Conservation (phyloP, 2,329 filamentous ascomycete genomes). For the Aspergillus unguis region DNA sequence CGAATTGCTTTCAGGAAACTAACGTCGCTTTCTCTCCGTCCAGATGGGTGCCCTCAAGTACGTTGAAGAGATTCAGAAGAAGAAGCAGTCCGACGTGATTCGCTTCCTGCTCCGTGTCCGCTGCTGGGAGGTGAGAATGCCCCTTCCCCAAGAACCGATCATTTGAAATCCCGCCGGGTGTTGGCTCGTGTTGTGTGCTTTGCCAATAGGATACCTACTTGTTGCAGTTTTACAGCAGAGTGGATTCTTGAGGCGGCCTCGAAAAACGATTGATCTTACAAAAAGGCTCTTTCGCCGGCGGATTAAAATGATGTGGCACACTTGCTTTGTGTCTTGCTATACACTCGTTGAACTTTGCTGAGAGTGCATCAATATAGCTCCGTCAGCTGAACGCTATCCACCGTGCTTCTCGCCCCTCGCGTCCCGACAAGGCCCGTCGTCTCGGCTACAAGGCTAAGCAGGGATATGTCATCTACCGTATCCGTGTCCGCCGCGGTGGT, state of each 20-base stretch:
- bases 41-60: constrained; percentile 99
- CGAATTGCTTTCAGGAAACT: constrained; percentile 4
- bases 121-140: constrained; percentile 86
- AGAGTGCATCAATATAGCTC: constrained; percentile 99
- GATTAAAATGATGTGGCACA: constrained; percentile 52
- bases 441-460: constrained; percentile 99
- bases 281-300: constrained; percentile 27
- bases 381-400: constrained; percentile 99
- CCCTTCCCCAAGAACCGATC: constrained; percentile 31
- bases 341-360: constrained; percentile 99
- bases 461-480: constrained; percentile 99
- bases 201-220: constrained; percentile 30
- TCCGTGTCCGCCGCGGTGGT: constrained; percentile 96
- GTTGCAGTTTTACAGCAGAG: constrained; percentile 9
- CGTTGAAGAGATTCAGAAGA: constrained; percentile 99
- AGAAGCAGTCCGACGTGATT: constrained; percentile 99
- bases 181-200: constrained; percentile 27
- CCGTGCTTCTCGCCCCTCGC: constrained; percentile 95
- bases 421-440: constrained; percentile 99
- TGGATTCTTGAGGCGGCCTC: constrained; percentile 33
- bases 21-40: constrained; percentile 11
- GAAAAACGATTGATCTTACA: constrained; percentile 9
- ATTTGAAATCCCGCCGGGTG: constrained; percentile 38
- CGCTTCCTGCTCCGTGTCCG: constrained; percentile 99
- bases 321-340: constrained; percentile 65